These are phyloP conservation scores for Russula sp. DNA, from an alignment of 768 basidiomycete genomes.

Conservation along the genomic window DNA sequence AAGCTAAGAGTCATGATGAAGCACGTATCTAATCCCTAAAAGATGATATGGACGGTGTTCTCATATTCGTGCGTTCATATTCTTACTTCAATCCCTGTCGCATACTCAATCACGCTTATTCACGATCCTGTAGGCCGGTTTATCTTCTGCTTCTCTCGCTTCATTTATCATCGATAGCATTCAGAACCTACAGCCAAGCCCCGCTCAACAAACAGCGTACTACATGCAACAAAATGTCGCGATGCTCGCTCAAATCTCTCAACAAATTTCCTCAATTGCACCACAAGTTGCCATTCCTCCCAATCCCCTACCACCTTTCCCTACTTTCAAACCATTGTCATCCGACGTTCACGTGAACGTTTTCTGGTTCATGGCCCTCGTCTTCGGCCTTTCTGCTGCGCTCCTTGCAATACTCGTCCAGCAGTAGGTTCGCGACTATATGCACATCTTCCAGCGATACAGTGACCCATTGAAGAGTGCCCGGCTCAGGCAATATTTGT, in stretches of 20 bases:
- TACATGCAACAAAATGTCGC: conserved; percentile 1
- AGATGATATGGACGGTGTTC: conserved; percentile 38
- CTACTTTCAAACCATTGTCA: conserved; percentile 23
- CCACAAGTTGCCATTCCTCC: background rate
- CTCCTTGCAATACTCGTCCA: conserved; percentile 43
- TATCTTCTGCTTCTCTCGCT: background rate
- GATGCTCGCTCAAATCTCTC: conserved; percentile 11
- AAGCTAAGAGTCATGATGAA: conserved; percentile 33
- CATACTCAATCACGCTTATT: background rate
- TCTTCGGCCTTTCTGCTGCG: conserved; percentile 38
- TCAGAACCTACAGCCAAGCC: background rate
- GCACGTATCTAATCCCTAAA: conserved; percentile 34
- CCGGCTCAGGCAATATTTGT: conserved; percentile 35
- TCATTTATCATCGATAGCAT: background rate
- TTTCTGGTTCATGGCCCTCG: conserved; percentile 37
- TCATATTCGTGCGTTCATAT: conserved; percentile 33
- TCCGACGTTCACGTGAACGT: conserved; percentile 36
- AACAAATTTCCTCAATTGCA: conserved; percentile 3
- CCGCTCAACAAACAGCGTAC: background rate
- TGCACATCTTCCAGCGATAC: conserved; percentile 29
- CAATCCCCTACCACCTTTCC: background rate
- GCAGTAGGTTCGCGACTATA: conserved; percentile 43
- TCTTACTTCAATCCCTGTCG: background rate
- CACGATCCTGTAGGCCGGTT: background rate
- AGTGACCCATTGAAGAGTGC: conserved; percentile 31